A percentile compares a stretch with the other conserved stretches of the same genome.
phyloP scores from a whole-genome alignment of 2,329 filamentous ascomycete species.

The Fusarium tuaranense region DNA sequence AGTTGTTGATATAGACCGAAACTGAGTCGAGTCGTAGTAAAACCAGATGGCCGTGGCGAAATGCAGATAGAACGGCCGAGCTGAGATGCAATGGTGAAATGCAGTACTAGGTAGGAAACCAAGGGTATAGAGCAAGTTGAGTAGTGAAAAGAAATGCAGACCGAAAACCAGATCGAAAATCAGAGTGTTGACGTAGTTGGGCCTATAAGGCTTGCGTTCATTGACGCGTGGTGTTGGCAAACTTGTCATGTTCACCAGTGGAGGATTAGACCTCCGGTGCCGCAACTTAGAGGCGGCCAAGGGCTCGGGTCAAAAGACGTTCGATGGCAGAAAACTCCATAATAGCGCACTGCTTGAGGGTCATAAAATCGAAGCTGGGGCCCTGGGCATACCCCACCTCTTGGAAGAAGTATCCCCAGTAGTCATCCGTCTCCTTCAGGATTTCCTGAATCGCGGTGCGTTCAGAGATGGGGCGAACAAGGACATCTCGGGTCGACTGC shows the following conservation, averaged over 20 bases:
- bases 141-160: not conserved
- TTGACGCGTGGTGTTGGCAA: not conserved
- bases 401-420: conserved; percentile 66
- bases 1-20: conserved; percentile 1
- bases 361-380: conserved; percentile 59
- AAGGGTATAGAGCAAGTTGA: conserved; percentile 3
- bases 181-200: not conserved
- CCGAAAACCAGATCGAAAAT: not conserved
- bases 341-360: conserved; percentile 58
- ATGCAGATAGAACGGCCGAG: not conserved
- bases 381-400: conserved; percentile 58
- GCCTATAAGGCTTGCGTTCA: not conserved
- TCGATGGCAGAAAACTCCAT: conserved; percentile 64
- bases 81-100: not conserved
- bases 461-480: conserved; percentile 55
- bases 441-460: conserved; percentile 53
- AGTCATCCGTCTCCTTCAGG: conserved; percentile 51
- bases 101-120: not conserved
- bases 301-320: conserved; percentile 58
- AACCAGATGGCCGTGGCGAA: conserved; percentile 3
- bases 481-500: conserved; percentile 58
- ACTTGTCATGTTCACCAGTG: not conserved
- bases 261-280: not conserved
- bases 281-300: conserved; percentile 30
- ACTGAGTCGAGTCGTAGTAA: not conserved